Evolutionary conservation across 179 eudicot genomes (phyloP).

Genomic region (Dionaea muscipula): DNA sequence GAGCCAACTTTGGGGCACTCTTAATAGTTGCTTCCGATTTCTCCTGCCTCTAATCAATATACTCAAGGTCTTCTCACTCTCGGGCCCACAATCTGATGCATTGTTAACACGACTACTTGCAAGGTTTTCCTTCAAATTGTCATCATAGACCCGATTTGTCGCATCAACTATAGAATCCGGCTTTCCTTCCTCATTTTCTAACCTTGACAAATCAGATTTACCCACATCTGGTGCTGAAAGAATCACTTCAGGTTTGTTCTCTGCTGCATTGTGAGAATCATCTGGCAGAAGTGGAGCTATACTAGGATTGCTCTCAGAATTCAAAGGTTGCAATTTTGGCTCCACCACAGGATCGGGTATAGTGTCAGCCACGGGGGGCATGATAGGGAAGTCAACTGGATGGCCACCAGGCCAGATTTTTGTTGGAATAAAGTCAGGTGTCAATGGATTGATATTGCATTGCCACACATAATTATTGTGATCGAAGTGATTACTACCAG

Average conservation of each 20-base stretch:
- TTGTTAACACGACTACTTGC: constrained; percentile 11
- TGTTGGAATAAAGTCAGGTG: constrained; percentile 41
- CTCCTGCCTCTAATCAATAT: constrained; percentile 76
- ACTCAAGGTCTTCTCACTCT: constrained; percentile 53
- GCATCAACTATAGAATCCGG: constrained; percentile 10
- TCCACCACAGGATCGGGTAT: constrained; percentile 35
- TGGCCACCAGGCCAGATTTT: constrained; percentile 64
- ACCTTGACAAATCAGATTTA: constrained; percentile 20
- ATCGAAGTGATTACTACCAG: constrained; percentile 44
- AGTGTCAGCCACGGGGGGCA: constrained; percentile 56
- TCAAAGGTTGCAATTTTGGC: constrained; percentile 28
- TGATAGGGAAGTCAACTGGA: constrained; percentile 54
- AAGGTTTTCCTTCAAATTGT: constrained; percentile 1
- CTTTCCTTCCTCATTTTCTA: constrained; percentile 26
- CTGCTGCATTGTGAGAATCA: constrained; percentile 32
- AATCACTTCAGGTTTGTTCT: constrained; percentile 30
- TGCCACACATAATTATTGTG: constrained; percentile 79
- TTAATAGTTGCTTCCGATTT: constrained; percentile 67
- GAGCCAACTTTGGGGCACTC: constrained; percentile 86
- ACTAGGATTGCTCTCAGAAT: constrained; percentile 20
- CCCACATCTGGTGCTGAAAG: constrained; percentile 27
- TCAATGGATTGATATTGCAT: constrained; percentile 38
- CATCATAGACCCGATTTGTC: not conserved
- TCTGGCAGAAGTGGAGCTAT: constrained; percentile 38
- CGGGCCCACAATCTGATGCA: constrained; percentile 19